Conservation (phyloP, 2,329 filamentous ascomycete species). For the Ascochyta viciae-villosae region DNA sequence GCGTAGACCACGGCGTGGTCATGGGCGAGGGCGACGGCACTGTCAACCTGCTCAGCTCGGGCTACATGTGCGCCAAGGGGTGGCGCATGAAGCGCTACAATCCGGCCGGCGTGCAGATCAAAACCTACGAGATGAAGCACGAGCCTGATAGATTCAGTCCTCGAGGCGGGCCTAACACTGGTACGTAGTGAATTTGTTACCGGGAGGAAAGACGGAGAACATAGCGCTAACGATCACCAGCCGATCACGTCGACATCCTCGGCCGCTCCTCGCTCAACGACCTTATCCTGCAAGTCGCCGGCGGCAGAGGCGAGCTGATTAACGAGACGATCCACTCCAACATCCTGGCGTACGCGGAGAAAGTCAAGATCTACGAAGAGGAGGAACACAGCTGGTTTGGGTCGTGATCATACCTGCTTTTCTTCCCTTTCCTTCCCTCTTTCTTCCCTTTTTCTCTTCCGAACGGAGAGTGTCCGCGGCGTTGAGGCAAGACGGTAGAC, state of each 20-base stretch:
- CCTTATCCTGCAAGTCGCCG: slow-evolving; percentile 83
- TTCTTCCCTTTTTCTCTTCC: too few relatives aligned
- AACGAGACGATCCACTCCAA: slow-evolving; percentile 79
- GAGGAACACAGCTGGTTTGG: slow-evolving; percentile 11
- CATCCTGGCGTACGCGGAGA: slow-evolving; percentile 82
- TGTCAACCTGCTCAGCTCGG: slow-evolving; percentile 87
- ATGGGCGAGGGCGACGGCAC: slow-evolving; percentile 97
- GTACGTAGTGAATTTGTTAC: slow-evolving; percentile 42
- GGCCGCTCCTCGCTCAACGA: slow-evolving; percentile 90
- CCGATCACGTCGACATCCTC: slow-evolving; percentile 96
- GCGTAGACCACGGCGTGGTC: slow-evolving; percentile 84
- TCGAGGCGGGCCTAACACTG: slow-evolving; percentile 71
- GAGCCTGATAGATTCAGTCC: slow-evolving; percentile 93
- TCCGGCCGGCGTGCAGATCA: slow-evolving; percentile 80
- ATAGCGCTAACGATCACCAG: slow-evolving; percentile 46
- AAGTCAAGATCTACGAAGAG: slow-evolving; percentile 78
- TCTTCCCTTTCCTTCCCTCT: too few relatives aligned
- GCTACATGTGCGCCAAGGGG: slow-evolving; percentile 96
- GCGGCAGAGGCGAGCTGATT: slow-evolving; percentile 82
- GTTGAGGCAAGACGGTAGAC: too few relatives aligned
- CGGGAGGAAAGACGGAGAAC: too few relatives aligned
- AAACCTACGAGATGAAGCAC: slow-evolving; percentile 93
- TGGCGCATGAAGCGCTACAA: slow-evolving; percentile 96
- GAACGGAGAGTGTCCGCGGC: too few relatives aligned
- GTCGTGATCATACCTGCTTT: background rate